A percentile compares a stretch with the other conserved stretches of the same genome.
Conservation (phyloP, 176 grass and related monocot genomes). For the Phoenix roebelenii region DNA sequence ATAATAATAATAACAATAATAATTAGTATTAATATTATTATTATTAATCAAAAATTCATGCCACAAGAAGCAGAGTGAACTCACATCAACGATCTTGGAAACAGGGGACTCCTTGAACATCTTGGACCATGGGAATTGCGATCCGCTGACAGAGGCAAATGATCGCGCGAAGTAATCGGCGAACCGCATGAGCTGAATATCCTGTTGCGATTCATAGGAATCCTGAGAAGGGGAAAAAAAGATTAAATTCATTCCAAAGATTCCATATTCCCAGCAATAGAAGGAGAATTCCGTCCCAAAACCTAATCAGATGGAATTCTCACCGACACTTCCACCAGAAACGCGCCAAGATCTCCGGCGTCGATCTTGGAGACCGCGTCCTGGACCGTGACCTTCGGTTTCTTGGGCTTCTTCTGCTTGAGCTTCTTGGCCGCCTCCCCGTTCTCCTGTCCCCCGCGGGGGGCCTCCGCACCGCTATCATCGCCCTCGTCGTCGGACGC, state of each 20-base stretch:
- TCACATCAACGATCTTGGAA: constrained; percentile 80
- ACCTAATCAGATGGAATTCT: constrained; percentile 26
- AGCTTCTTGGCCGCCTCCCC: constrained; percentile 45
- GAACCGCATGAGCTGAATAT: constrained; percentile 96
- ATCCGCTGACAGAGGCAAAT: constrained; percentile 44
- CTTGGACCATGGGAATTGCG: constrained; percentile 87
- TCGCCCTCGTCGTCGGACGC: constrained; percentile 56
- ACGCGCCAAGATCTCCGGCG: constrained; percentile 45
- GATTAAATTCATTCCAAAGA: too few relatives aligned
- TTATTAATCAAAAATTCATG: neutral
- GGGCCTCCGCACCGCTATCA: constrained; percentile 12
- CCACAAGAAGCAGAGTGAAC: constrained; percentile 8
- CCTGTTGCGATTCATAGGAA: constrained; percentile 72
- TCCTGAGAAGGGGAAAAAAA: constrained; percentile 22
- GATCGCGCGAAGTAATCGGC: constrained; percentile 87
- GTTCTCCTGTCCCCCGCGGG: constrained; percentile 24
- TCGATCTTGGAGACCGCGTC: constrained; percentile 70
- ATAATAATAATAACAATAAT: too few relatives aligned
- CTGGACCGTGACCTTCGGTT: constrained; percentile 68
- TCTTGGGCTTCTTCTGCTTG: constrained; percentile 78
- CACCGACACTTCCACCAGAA: constrained; percentile 84
- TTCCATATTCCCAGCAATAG: neutral
- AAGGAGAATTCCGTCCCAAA: constrained; percentile 7
- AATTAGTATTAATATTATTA: neutral
- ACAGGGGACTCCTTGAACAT: constrained; percentile 89